These are phyloP conservation scores for Pseudopithomyces maydicus DNA, from an alignment of 2,329 filamentous ascomycete genomes.

Conservation along the genomic window DNA sequence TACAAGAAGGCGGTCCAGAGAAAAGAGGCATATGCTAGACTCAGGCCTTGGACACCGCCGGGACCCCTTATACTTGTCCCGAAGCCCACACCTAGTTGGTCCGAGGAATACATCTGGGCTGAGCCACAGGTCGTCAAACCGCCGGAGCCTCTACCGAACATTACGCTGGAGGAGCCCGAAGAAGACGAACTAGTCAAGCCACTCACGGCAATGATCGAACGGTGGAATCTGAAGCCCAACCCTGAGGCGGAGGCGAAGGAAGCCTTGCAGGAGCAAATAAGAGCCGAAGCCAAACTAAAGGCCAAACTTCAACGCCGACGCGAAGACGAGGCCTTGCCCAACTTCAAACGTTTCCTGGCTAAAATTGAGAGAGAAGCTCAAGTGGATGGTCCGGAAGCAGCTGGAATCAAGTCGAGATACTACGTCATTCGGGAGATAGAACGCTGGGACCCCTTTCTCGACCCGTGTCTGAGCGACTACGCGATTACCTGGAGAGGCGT, in stretches of 20 bases:
- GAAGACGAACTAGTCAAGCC: background rate
- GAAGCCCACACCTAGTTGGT: background rate
- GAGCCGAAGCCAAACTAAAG: background rate
- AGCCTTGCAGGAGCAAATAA: no score
- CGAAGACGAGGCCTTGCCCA: background rate
- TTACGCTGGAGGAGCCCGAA: background rate
- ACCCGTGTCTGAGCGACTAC: background rate
- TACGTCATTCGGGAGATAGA: background rate
- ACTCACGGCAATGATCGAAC: background rate
- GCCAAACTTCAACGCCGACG: background rate
- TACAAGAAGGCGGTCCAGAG: no score
- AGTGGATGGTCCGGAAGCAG: background rate
- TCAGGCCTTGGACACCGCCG: background rate
- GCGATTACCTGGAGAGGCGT: background rate
- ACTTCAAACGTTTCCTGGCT: background rate
- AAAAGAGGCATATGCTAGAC: background rate
- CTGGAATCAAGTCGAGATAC: background rate
- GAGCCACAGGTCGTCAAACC: background rate
- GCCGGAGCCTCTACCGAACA: background rate
- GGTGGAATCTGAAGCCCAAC: background rate
- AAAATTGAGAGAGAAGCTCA: background rate
- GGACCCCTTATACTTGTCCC: background rate
- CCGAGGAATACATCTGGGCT: background rate
- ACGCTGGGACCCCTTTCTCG: background rate
- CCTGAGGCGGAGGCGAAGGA: no score